phyloP scores from a whole-genome alignment of 805 yeast genomes.

The Metschnikowia gelsemii region DNA sequence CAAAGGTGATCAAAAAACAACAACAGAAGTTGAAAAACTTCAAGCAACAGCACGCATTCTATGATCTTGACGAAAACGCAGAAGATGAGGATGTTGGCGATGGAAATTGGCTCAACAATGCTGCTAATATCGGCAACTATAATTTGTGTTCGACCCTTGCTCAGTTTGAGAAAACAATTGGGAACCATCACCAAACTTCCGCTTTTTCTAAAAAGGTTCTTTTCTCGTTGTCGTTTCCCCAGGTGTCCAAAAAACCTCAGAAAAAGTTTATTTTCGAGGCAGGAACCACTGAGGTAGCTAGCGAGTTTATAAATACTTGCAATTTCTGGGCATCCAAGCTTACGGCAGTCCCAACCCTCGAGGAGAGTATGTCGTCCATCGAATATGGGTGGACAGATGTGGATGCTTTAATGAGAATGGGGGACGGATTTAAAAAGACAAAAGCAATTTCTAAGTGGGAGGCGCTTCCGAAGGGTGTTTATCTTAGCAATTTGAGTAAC shows the following conservation, averaged over 20 bases:
- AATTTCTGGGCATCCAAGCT: slow-evolving; percentile 90
- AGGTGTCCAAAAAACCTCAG: slow-evolving; percentile 31
- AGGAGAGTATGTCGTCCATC: slow-evolving; percentile 68
- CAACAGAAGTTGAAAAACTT: slow-evolving; percentile 29
- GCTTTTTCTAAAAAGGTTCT: slow-evolving; percentile 23
- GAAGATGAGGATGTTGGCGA: slow-evolving; percentile 46
- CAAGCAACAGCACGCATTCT: slow-evolving; percentile 24
- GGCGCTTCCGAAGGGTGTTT: slow-evolving; percentile 40
- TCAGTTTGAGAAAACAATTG: slow-evolving; percentile 29
- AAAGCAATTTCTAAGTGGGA: slow-evolving; percentile 46
- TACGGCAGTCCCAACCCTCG: slow-evolving; percentile 71
- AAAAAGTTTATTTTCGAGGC: slow-evolving; percentile 61
- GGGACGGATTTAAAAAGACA: slow-evolving; percentile 30
- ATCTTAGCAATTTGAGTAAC: slow-evolving; percentile 38
- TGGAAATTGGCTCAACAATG: slow-evolving; percentile 69
- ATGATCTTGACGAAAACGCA: slow-evolving; percentile 20
- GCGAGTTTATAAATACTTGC: slow-evolving; percentile 69
- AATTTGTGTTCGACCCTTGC: slow-evolving; percentile 55
- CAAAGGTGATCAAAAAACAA: slow-evolving; percentile 41
- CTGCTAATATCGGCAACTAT: slow-evolving; percentile 54
- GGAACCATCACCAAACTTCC: slow-evolving; percentile 16
- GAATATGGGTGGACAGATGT: slow-evolving; percentile 78
- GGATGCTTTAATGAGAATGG: slow-evolving; percentile 29
- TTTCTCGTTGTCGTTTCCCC: slow-evolving; percentile 61
- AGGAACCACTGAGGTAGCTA: slow-evolving; percentile 64